These are phyloP conservation scores for Pichia cabralensis DNA, from an alignment of 805 yeast genomes.

Conservation along the genomic window DNA sequence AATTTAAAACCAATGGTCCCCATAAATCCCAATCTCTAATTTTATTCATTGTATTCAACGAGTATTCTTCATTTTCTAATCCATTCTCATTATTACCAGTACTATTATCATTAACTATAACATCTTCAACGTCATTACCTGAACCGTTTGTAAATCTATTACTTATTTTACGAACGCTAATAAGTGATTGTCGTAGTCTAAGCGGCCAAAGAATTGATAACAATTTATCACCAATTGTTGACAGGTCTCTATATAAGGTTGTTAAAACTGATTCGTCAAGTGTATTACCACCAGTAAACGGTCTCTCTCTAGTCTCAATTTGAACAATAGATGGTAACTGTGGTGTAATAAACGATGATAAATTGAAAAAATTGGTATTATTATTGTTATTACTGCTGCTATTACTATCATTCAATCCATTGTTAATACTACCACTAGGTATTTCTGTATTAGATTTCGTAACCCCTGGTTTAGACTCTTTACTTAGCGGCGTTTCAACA, in stretches of 20 bases:
- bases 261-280: conserved; percentile 45
- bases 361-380: conserved; percentile 15
- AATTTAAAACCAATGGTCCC: conserved; percentile 49
- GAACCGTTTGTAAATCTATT: conserved; percentile 4
- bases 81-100: neutral
- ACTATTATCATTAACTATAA: conserved; percentile 11
- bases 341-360: conserved; percentile 28
- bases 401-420: too few relatives aligned
- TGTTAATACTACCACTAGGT: too few relatives aligned
- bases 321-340: conserved; percentile 15
- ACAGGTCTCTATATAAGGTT: conserved; percentile 31
- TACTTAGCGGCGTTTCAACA: conserved; percentile 9
- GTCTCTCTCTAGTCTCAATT: conserved; percentile 33
- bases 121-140: conserved; percentile 15
- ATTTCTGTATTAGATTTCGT: too few relatives aligned
- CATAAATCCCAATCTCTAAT: conserved; percentile 52
- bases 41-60: conserved; percentile 25
- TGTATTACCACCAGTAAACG: conserved; percentile 48
- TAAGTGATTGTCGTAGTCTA: conserved; percentile 22
- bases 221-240: conserved; percentile 26
- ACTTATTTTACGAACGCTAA: conserved; percentile 20
- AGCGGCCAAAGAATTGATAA: conserved; percentile 30
- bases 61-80: conserved; percentile 21
- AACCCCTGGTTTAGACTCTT: conserved; percentile 4
- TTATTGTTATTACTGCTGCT: too few relatives aligned